phyloP scores from a whole-genome alignment of 164 flowering plant genomes.

The Saururus chinensis region DNA sequence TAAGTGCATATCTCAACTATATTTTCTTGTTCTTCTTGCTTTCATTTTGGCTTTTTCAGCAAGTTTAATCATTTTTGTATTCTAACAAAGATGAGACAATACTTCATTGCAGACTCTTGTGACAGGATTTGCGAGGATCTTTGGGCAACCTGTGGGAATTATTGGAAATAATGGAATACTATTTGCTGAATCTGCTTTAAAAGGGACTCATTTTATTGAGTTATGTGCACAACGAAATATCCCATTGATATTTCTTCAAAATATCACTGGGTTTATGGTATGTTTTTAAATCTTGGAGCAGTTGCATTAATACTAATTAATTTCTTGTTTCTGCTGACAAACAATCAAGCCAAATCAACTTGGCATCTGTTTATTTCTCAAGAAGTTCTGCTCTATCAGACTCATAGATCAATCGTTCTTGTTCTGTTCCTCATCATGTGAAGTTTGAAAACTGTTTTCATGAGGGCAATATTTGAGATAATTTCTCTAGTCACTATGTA shows the following conservation, averaged over 20 bases:
- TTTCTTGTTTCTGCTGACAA: background rate
- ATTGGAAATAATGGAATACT: constrained; percentile 94
- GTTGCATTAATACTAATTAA: background rate
- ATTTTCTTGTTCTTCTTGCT: background rate
- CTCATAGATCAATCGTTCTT: too few relatives aligned
- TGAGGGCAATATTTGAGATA: too few relatives aligned
- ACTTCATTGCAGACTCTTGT: constrained; percentile 74
- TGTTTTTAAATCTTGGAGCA: background rate
- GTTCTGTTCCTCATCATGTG: too few relatives aligned
- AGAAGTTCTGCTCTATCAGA: too few relatives aligned
- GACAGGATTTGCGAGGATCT: constrained; percentile 88
- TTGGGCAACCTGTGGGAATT: constrained; percentile 87
- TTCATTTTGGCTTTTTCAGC: background rate
- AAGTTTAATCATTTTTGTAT: background rate
- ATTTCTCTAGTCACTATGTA: too few relatives aligned
- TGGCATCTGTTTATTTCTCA: background rate
- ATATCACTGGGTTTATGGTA: constrained; percentile 98
- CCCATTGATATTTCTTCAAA: constrained; percentile 94
- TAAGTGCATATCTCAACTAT: constrained; percentile 31
- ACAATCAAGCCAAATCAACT: background rate
- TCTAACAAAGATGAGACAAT: background rate
- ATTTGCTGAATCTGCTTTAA: constrained; percentile 90
- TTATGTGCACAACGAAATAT: constrained; percentile 87
- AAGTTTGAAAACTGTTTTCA: too few relatives aligned
- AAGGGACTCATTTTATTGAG: constrained; percentile 97